A percentile compares a stretch with the other conserved stretches of the same genome.
Evolutionary conservation across 306 rosid species (phyloP).

Genomic region (Ormosia semicastrata): DNA sequence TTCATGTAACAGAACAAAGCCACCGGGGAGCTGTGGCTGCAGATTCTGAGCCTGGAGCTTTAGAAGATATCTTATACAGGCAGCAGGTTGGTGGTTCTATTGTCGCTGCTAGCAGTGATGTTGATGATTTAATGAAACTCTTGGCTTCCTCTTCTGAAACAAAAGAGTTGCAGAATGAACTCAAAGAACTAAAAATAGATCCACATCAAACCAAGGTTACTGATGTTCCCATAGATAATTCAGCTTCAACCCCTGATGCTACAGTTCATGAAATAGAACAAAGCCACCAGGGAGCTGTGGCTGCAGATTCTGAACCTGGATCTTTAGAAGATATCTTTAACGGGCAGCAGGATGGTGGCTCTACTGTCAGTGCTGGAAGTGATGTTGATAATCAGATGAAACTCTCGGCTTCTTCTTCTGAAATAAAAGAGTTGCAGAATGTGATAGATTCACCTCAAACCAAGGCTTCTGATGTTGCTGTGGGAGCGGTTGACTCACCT

Average conservation of each 20-base stretch:
- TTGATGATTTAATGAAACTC: background rate
- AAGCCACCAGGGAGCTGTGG: constrained; percentile 13
- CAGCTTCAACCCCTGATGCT: constrained; percentile 33
- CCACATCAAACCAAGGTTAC: constrained; percentile 27
- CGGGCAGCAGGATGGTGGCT: constrained; percentile 8
- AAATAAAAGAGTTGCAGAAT: constrained; percentile 24
- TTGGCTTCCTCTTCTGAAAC: constrained; percentile 26
- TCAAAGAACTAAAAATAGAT: background rate
- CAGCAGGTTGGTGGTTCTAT: constrained; percentile 20
- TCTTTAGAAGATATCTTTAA: constrained; percentile 10
- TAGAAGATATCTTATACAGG: constrained; percentile 1
- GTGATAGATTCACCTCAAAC: background rate
- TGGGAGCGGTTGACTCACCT: constrained; percentile 39
- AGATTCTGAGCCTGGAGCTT: constrained; percentile 25
- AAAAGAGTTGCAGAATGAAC: constrained; percentile 26
- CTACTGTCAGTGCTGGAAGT: constrained; percentile 1
- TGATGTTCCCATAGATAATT: constrained; percentile 23
- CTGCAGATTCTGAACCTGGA: constrained; percentile 26
- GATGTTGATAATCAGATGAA: constrained; percentile 13
- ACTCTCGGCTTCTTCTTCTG: constrained; percentile 22
- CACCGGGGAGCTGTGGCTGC: constrained; percentile 5
- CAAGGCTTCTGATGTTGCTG: background rate
- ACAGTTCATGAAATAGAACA: constrained; percentile 24
- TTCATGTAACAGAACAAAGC: constrained; percentile 26
- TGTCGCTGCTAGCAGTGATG: background rate